Conservation (phyloP, 1,284 basidiomycete species). For the Ceratobasidium sp. region DNA sequence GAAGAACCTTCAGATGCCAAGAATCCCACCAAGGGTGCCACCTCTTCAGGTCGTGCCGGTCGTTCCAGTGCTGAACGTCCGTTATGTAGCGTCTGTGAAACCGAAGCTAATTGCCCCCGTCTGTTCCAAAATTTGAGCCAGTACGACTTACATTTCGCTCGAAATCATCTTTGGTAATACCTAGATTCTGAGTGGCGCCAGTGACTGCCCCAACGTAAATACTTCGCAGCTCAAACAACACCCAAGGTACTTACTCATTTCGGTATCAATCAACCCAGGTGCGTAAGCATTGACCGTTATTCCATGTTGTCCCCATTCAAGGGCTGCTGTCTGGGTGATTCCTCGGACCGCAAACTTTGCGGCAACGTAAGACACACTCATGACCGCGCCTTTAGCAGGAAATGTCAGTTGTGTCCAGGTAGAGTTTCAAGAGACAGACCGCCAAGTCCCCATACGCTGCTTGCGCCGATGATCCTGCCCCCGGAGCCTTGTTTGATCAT, state of each 20-base stretch:
- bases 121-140: too few species aligned
- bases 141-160: constrained; percentile 23
- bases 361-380: constrained; percentile 45
- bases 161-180: constrained; percentile 6
- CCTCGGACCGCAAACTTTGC: constrained; percentile 56
- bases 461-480: constrained; percentile 58
- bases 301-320: constrained; percentile 51
- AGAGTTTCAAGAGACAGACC: neutral
- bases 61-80: neutral
- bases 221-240: constrained; percentile 14
- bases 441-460: neutral
- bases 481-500: constrained; percentile 59
- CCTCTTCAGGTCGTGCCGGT: constrained; percentile 9
- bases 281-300: constrained; percentile 49
- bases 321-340: constrained; percentile 53
- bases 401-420: neutral
- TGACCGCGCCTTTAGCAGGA: neutral
- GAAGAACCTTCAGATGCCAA: constrained; percentile 29
- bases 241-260: constrained; percentile 37
- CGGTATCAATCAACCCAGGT: constrained; percentile 47
- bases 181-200: constrained; percentile 43
- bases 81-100: too few species aligned
- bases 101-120: too few species aligned
- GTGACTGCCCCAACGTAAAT: constrained; percentile 48
- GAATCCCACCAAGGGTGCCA: constrained; percentile 4